Evolutionary conservation across 768 basidiomycete genomes (phyloP).

Genomic region (Leucosporidium yakuticum): DNA sequence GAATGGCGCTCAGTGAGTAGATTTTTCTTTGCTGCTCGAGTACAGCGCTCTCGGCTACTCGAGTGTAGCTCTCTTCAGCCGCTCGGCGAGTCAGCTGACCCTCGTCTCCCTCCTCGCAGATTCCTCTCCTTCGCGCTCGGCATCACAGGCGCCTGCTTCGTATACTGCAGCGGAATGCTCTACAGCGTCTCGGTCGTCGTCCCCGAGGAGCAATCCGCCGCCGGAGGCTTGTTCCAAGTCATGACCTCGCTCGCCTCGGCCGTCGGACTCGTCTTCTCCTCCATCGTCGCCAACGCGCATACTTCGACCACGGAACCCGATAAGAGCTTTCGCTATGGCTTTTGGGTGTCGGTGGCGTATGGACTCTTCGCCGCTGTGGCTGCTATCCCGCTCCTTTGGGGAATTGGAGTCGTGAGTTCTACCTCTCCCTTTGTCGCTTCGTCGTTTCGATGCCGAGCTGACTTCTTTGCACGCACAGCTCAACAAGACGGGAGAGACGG

Average conservation of each 20-base stretch:
- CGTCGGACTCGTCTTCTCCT: conserved; percentile 2
- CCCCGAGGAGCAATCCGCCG: conserved; percentile 17
- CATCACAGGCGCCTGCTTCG: conserved; percentile 21
- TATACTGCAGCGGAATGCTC: conserved; percentile 12
- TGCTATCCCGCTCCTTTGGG: no score
- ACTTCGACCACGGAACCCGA: background rate
- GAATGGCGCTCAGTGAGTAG: no score
- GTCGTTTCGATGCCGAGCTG: no score
- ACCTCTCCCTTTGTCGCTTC: no score
- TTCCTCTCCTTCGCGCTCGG: conserved; percentile 16
- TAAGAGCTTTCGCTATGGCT: background rate
- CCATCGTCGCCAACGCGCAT: background rate
- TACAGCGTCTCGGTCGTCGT: conserved; percentile 21
- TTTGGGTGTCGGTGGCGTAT: background rate
- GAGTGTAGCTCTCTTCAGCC: no score
- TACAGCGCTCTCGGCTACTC: no score
- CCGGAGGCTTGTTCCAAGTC: conserved; percentile 17
- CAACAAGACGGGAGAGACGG: no score
- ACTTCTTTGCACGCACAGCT: no score
- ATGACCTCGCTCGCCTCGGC: conserved; percentile 25
- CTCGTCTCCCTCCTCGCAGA: background rate
- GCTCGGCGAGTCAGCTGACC: no score
- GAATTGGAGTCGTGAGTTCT: no score
- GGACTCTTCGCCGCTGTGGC: no score
- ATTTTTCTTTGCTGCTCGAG: no score